These are phyloP conservation scores for Vaccinium corymbosum DNA, from an alignment of 148 eudicot species.

Conservation along the genomic window DNA sequence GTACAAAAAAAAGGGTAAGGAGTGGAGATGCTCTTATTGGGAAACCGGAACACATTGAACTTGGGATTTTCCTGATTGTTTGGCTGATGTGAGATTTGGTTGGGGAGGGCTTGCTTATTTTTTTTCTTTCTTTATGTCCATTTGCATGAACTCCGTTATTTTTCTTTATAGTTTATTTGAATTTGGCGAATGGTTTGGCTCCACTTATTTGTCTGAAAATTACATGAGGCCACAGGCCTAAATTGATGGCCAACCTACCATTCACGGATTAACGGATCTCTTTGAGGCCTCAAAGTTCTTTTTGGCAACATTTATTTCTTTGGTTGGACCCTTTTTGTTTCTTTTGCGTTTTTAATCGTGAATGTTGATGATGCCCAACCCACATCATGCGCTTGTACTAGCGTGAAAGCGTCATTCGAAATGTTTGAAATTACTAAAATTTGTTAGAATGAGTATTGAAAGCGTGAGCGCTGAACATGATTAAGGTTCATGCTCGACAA, in stretches of 20 bases:
- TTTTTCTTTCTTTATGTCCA: not conserved
- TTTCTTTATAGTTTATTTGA: not conserved
- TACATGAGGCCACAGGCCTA: not conserved
- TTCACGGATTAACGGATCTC: not conserved
- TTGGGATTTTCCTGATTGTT: not conserved
- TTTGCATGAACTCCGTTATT: too few species aligned
- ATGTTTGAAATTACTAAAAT: not conserved
- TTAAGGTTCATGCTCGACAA: too few species aligned
- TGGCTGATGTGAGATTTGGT: not conserved
- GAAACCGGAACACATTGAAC: not conserved
- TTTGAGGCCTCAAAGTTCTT: not conserved
- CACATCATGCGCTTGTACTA: too few species aligned
- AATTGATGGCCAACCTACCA: conserved; percentile 16
- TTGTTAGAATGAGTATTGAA: not conserved
- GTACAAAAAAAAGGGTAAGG: too few species aligned
- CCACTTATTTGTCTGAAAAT: not conserved
- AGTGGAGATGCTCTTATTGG: not conserved
- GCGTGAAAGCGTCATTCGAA: not conserved
- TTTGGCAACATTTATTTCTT: not conserved
- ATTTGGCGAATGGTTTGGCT: not conserved
- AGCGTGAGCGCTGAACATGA: too few species aligned
- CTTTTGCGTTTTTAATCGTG: not conserved
- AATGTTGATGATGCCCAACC: not conserved
- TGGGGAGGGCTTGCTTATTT: not conserved
- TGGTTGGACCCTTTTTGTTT: not conserved